These are phyloP conservation scores for Podosphaera xanthii DNA, from an alignment of 2,329 filamentous ascomycete species.

Conservation along the genomic window DNA sequence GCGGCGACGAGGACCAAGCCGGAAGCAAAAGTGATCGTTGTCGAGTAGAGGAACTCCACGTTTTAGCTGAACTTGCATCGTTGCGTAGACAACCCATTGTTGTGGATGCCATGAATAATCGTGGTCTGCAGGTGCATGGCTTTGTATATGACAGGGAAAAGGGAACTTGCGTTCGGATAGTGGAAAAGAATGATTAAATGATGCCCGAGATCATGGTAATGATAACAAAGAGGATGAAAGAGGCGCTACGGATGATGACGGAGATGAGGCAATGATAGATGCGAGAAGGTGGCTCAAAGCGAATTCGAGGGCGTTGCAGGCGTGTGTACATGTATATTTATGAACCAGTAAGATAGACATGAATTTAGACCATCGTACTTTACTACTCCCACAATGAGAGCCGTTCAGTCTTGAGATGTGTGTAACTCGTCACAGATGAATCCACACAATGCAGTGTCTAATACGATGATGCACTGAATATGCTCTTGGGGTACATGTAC, in stretches of 20 bases:
- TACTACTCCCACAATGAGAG: no score
- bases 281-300: background rate
- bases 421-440: no score
- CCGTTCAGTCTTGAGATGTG: no score
- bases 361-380: no score
- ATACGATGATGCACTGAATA: no score
- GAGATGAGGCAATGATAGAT: background rate
- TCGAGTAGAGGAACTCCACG: slow-evolving; percentile 36
- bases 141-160: slow-evolving; percentile 36
- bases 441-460: no score
- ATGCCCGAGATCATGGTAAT: no score
- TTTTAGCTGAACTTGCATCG: slow-evolving; percentile 30
- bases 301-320: background rate
- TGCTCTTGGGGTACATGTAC: no score
- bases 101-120: slow-evolving; percentile 32
- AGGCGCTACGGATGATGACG: background rate
- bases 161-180: slow-evolving; percentile 30
- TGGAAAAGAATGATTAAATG: slow-evolving; percentile 15
- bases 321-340: background rate
- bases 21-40: no score
- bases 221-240: background rate
- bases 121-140: slow-evolving; percentile 37
- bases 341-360: no score
- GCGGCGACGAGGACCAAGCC: slow-evolving; percentile 15
- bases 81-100: slow-evolving; percentile 35